Evolutionary conservation across 2,329 filamentous ascomycete species (phyloP), one percentile per base, ranked within the genome.

Genomic region (Neofusicoccum sp.): DNA sequence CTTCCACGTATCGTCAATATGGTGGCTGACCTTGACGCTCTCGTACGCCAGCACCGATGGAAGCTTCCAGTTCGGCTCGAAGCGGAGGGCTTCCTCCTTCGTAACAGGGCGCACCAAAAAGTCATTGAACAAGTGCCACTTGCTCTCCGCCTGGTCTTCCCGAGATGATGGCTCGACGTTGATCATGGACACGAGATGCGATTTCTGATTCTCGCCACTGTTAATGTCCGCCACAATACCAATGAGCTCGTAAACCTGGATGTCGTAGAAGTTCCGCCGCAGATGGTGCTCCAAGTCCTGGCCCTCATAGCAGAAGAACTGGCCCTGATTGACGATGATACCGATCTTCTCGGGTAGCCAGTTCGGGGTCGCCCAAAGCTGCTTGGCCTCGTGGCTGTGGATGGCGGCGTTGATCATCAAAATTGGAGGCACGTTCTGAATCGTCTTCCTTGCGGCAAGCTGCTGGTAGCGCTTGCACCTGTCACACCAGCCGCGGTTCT

Each of bases 71-170:
- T 88, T 85, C 3, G 92, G 87, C 66, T 94, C 93, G 76, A 98
- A 99, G 29, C 89, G 88, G 16, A 98, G 81, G 0, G 94, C 96
- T 73, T 99, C 94, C 65, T 93, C 89, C 33, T 86, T 85, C 36
- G 89, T 86, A 14, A 97, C 86, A 8, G 89, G 88, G 11, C 91
- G 87, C 28, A 99, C 96, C 39, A 97, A 79, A 71, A 99, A 99
- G 77, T 99, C 95, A 70, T 99, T 99, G 80, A 99, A 97, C 1
- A 99, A 79, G 77, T 98, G 92, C 96, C 96, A 99, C 69, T 89
- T 89, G 70, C 86, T 89, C 66, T 87, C 84, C 3, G 80, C 80
- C 1, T 86, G 50, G 14, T 59, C 83, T 0, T 84, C 74, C 0
- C 83, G 80, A 61, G 87, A 86, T 0, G 90, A 87, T 58, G 92